A percentile compares a stretch with the other conserved stretches of the same genome.
These are phyloP conservation scores for Myochromella boudieri DNA, from an alignment of 768 basidiomycete species.

Conservation along the genomic window DNA sequence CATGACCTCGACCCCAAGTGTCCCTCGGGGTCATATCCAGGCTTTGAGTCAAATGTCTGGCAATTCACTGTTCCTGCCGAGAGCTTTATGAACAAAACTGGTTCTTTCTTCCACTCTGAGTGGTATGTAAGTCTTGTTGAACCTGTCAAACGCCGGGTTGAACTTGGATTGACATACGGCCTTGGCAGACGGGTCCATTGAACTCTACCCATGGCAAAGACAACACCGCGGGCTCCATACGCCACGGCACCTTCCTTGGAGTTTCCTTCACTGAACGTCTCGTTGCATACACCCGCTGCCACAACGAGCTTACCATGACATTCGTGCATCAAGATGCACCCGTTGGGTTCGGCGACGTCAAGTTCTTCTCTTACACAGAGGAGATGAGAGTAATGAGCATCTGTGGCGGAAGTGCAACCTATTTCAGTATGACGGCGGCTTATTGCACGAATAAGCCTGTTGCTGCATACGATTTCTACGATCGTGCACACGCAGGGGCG, in stretches of 20 bases:
- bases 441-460: neutral
- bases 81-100: neutral
- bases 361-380: constrained; percentile 4
- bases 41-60: constrained; percentile 2
- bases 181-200: constrained; percentile 9
- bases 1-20: constrained; percentile 1
- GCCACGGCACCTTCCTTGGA: neutral
- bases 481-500: neutral
- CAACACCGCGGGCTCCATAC: constrained; percentile 10
- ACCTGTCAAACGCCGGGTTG: too few species aligned
- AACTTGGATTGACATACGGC: too few species aligned
- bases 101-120: constrained; percentile 8
- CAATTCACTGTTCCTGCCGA: neutral
- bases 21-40: neutral
- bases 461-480: neutral
- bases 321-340: neutral
- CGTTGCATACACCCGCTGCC: neutral
- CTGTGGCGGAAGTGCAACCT: constrained; percentile 5
- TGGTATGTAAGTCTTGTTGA: constrained; percentile 16
- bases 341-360: neutral
- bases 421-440: constrained; percentile 4
- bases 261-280: constrained; percentile 6
- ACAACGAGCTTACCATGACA: neutral
- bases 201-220: constrained; percentile 10
- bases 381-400: constrained; percentile 7